Evolutionary conservation across 495 filamentous ascomycete species (phyloP).

Genomic region (Aspergillus haitiensis): DNA sequence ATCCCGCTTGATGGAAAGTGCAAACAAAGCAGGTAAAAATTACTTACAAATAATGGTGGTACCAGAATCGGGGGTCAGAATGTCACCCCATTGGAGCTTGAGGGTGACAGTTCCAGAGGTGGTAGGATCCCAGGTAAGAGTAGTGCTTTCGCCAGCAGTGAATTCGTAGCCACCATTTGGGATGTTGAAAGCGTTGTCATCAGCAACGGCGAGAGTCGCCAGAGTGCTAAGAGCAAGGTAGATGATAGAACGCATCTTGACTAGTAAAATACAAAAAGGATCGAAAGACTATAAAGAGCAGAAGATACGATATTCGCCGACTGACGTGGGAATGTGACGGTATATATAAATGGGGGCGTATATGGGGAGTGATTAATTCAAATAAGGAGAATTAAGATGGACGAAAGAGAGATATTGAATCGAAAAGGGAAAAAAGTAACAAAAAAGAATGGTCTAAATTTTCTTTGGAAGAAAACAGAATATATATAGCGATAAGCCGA

Average conservation of each 20-base stretch:
- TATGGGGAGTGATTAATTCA: slow-evolving; percentile 10
- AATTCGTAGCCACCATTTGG: slow-evolving; percentile 47
- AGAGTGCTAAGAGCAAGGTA: slow-evolving; percentile 40
- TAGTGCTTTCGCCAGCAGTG: slow-evolving; percentile 50
- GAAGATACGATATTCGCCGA: slow-evolving; percentile 8
- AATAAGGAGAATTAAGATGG: slow-evolving; percentile 5
- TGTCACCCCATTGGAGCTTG: slow-evolving; percentile 52
- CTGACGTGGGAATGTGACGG: slow-evolving; percentile 10
- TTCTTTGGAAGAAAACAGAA: slow-evolving; percentile 17
- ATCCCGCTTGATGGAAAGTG: not conserved
- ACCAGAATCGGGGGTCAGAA: slow-evolving; percentile 45
- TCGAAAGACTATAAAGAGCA: slow-evolving; percentile 12
- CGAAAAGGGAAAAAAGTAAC: slow-evolving; percentile 13
- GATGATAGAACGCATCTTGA: slow-evolving; percentile 48
- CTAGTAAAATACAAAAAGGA: slow-evolving; percentile 12
- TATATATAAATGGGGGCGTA: slow-evolving; percentile 16
- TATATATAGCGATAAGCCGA: not conserved
- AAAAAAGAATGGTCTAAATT: not conserved
- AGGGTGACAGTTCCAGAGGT: slow-evolving; percentile 55
- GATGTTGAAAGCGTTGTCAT: slow-evolving; percentile 56
- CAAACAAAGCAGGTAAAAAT: not conserved
- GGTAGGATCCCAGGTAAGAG: slow-evolving; percentile 56
- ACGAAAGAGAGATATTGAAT: slow-evolving; percentile 14
- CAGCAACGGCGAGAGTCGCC: slow-evolving; percentile 40
- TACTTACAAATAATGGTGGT: slow-evolving; percentile 55